Base-by-base conservation (phyloP, 176 grass and related monocot genomes). In the Lolium rigidum region DNA sequence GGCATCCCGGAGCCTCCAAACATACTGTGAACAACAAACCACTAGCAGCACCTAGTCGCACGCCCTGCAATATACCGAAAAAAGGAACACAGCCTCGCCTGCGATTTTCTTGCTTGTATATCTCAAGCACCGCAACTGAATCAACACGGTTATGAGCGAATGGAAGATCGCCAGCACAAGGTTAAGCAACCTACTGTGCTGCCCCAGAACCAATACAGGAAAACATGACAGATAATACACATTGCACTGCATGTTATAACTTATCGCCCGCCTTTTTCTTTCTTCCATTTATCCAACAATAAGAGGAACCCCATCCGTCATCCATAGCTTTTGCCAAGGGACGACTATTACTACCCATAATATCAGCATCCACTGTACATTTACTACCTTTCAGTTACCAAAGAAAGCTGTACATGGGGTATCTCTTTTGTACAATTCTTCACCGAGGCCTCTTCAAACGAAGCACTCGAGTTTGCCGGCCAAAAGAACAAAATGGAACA, bases 251-350 rank as follows among this genome's bases (percentile, higher is more conserved):
- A 31, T 28, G 15, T 44, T 48, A 35, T 9, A 64, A 72, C 49
- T 66, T 9, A 47, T 15, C 31, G 20, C 3, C 5, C 58, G 3
- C 31, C 31, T 35, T 35, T 43, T 81, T 46, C 56, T 79, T 60
- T 79, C 13, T 64, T 80, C 60, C 69, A 79, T 31, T 51, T 87
- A 9, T 58, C 75, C 67, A 22, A 59, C 85, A 39, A 79, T 79
- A 74, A 66, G 51, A 57, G 28, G 68, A 69, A 58, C 14, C 89
- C 22, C 41, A 84, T 76, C 35, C 51, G 52, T 81, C 64, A 84
- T 77, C 89, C 85, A 76, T 80, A 54, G 69, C 85, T 85, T 91
- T 28, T 50, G 89, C 60, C 76, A 76, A 54, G 89, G 89, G 81
- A 51, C 70, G 81, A 51, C 70, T 76, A 76, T 46, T 18, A 59